A percentile compares a stretch with the other conserved stretches of the same genome.
These are phyloP conservation scores for Triangularia setosa DNA, from an alignment of 2,329 filamentous ascomycete genomes.

Conservation along the genomic window DNA sequence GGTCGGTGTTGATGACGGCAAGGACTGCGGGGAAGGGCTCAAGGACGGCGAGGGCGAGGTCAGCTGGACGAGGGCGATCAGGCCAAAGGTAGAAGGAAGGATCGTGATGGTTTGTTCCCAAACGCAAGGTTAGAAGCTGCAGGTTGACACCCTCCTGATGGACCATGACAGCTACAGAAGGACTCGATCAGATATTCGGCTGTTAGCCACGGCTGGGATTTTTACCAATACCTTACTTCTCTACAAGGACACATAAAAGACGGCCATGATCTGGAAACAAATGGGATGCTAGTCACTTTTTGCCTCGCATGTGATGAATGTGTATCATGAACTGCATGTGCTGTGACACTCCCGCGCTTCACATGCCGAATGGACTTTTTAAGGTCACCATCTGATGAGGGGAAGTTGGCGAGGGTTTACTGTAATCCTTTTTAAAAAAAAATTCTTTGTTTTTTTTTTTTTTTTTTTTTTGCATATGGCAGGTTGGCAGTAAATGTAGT, in stretches of 20 bases:
- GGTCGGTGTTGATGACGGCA: conserved; percentile 55
- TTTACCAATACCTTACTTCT: too few relatives aligned
- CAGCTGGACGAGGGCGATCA: conserved; percentile 77
- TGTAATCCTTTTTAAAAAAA: too few relatives aligned
- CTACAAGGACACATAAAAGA: background rate
- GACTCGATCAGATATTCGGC: too few relatives aligned
- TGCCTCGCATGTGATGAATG: background rate
- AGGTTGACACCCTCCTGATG: background rate
- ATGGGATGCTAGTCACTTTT: background rate
- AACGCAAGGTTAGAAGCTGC: background rate
- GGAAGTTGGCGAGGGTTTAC: background rate
- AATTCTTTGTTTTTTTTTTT: too few relatives aligned
- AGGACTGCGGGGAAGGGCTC: conserved; percentile 47
- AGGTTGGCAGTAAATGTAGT: background rate
- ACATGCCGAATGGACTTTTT: background rate
- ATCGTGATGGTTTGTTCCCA: conserved; percentile 48
- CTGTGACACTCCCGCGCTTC: background rate
- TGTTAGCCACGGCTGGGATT: too few relatives aligned
- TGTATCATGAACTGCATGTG: background rate
- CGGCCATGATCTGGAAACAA: background rate
- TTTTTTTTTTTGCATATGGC: background rate
- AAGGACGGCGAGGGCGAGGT: conserved; percentile 55
- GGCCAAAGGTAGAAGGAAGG: conserved; percentile 71
- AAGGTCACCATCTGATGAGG: background rate
- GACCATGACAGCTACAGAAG: background rate